Evolutionary conservation across 2,329 filamentous ascomycete species (phyloP).

Genomic region (Pyricularia sp.): DNA sequence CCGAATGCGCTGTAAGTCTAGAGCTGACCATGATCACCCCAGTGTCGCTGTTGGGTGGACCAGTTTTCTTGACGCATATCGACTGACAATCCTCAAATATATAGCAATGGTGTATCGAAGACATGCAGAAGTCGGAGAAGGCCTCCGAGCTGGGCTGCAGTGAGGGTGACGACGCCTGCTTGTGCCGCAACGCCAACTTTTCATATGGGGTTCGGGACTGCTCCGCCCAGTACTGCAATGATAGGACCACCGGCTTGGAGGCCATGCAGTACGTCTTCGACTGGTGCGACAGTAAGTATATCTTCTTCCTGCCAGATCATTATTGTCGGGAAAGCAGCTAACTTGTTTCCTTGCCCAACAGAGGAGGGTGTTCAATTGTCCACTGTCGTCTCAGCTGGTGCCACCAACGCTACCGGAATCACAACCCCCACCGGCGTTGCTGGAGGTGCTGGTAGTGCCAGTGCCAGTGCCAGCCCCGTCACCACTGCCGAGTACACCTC

Average conservation of each 20-base stretch:
- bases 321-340: neutral
- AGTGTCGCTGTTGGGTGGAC: neutral
- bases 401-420: constrained; percentile 11
- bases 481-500: neutral
- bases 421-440: constrained; percentile 5
- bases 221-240: constrained; percentile 27
- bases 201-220: constrained; percentile 38
- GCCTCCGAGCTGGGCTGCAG: constrained; percentile 31
- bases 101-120: constrained; percentile 25
- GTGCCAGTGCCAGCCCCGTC: neutral
- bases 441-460: neutral
- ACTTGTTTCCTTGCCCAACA: neutral
- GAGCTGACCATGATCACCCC: neutral
- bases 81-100: neutral
- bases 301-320: neutral
- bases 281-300: constrained; percentile 22
- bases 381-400: constrained; percentile 6
- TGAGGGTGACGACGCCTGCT: constrained; percentile 26
- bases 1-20: constrained; percentile 39
- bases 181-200: constrained; percentile 34
- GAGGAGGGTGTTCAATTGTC: neutral
- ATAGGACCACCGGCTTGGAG: constrained; percentile 18
- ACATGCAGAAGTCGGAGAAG: constrained; percentile 31
- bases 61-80: neutral
- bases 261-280: constrained; percentile 25